A percentile compares a stretch with the other conserved stretches of the same genome.
phyloP scores from a whole-genome alignment of 495 filamentous ascomycete species.

The Melanomma pulvis-pyrius region DNA sequence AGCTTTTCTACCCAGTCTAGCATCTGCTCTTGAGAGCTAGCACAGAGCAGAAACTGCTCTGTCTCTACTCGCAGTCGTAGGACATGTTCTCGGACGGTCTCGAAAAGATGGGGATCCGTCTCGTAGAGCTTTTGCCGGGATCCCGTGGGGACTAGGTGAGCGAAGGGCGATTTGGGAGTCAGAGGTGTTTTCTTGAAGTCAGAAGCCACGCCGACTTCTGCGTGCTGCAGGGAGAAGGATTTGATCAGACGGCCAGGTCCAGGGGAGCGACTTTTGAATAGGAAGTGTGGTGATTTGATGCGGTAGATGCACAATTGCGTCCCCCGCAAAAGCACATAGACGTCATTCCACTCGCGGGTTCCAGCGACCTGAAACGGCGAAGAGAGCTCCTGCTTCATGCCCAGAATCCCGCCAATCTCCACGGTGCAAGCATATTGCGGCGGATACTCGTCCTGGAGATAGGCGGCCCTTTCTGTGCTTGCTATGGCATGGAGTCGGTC shows the following conservation, averaged over 20 bases:
- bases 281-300: constrained; percentile 52
- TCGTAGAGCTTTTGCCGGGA: constrained; percentile 40
- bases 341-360: constrained; percentile 58
- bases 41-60: constrained; percentile 66
- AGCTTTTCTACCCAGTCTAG: constrained; percentile 59
- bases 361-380: constrained; percentile 57
- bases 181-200: constrained; percentile 61
- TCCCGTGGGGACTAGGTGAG: constrained; percentile 39
- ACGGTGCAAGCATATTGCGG: constrained; percentile 61
- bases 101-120: constrained; percentile 43
- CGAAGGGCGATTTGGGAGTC: constrained; percentile 40
- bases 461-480: constrained; percentile 3
- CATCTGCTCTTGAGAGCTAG: constrained; percentile 55
- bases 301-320: constrained; percentile 62
- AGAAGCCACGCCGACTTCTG: constrained; percentile 65
- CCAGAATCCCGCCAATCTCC: constrained; percentile 55
- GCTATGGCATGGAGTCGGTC: constrained; percentile 17
- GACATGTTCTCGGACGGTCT: constrained; percentile 53
- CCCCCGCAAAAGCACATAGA: constrained; percentile 61
- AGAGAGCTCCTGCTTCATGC: constrained; percentile 61
- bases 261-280: constrained; percentile 38
- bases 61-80: constrained; percentile 65
- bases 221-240: constrained; percentile 65
- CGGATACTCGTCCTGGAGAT: constrained; percentile 35
- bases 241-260: constrained; percentile 51